Evolutionary conservation across 73 alveolate species (phyloP).

Genomic region (Paramecium primaurelia): DNA sequence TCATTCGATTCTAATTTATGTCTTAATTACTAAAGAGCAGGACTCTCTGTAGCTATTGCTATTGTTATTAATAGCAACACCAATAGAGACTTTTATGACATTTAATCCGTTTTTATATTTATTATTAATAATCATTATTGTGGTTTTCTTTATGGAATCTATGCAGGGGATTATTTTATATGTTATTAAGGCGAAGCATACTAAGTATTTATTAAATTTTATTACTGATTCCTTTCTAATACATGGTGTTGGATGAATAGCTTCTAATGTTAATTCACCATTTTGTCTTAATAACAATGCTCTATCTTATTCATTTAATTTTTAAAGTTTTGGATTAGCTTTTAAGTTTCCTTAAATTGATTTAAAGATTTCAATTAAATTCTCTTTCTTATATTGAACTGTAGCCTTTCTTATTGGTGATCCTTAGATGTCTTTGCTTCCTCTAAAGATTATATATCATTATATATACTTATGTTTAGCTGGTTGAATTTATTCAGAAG

Average conservation of each 20-base stretch:
- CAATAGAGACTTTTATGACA: not conserved
- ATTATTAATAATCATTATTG: slow-evolving; percentile 16
- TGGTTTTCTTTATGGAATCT: slow-evolving; percentile 19
- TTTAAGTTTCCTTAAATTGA: not conserved
- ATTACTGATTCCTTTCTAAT: slow-evolving; percentile 41
- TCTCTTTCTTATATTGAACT: not conserved
- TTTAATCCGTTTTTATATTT: slow-evolving; percentile 45
- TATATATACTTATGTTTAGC: slow-evolving; percentile 5
- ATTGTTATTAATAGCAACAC: not conserved
- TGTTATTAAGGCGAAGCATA: slow-evolving; percentile 1
- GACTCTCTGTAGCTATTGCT: not conserved
- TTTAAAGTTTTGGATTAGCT: not conserved
- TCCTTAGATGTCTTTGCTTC: not conserved
- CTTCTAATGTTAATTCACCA: not conserved
- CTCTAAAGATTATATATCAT: not conserved
- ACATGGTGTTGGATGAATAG: slow-evolving; percentile 36
- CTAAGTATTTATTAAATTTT: not conserved
- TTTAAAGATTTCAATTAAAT: not conserved
- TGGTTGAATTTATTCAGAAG: not conserved
- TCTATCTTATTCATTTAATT: slow-evolving; percentile 1
- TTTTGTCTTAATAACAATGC: not conserved
- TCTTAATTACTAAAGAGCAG: slow-evolving; percentile 6
- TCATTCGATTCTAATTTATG: not conserved
- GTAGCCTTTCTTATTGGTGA: slow-evolving; percentile 22
- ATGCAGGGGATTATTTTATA: not conserved